These are phyloP conservation scores for Bacidia rubella DNA, from an alignment of 495 filamentous ascomycete genomes.

Conservation along the genomic window DNA sequence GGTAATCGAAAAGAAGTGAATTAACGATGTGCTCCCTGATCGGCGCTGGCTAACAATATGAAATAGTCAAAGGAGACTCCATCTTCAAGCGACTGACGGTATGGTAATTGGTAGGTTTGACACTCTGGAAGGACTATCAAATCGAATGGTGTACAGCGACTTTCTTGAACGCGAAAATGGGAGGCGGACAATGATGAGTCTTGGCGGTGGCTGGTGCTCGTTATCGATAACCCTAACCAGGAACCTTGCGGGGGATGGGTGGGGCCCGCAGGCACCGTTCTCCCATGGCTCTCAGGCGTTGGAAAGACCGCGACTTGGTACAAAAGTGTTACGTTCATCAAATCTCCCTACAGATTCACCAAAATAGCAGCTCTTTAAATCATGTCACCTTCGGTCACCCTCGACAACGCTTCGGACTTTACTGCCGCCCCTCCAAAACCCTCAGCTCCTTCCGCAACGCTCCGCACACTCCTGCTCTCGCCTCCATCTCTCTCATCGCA, in stretches of 20 bases:
- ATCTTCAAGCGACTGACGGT: no score
- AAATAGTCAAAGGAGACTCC: no score
- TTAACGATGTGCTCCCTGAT: no score
- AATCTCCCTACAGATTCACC: no score
- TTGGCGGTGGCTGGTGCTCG: background rate
- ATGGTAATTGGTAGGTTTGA: no score
- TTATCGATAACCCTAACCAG: background rate
- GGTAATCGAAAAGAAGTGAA: no score
- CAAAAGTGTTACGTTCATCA: no score
- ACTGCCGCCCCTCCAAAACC: background rate
- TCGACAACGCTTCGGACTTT: constrained; percentile 7
- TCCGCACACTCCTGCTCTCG: constrained; percentile 52
- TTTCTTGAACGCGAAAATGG: background rate
- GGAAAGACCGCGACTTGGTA: no score
- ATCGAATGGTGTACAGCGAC: background rate
- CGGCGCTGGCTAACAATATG: no score
- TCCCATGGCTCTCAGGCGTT: no score
- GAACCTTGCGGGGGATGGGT: background rate
- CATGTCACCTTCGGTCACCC: constrained; percentile 9
- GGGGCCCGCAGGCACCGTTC: background rate
- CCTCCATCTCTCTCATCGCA: constrained; percentile 62
- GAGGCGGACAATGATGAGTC: background rate
- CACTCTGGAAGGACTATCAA: no score
- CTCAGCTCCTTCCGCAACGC: background rate
- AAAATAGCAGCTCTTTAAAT: no score